Evolutionary conservation across 148 eudicot species (phyloP).

Genomic region (Polygonum maritimum): DNA sequence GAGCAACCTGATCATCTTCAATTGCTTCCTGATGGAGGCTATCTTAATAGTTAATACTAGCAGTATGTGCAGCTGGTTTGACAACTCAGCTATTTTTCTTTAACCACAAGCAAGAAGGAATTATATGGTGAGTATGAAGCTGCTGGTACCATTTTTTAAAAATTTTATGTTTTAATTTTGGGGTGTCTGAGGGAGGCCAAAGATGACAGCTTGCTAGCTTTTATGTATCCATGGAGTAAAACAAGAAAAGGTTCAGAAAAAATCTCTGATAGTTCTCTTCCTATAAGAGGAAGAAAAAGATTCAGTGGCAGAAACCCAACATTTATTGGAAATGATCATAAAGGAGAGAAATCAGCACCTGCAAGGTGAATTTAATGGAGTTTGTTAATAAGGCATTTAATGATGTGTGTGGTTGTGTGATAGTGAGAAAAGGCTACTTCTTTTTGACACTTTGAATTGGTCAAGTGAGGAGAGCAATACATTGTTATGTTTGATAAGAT

Average conservation of each 20-base stretch:
- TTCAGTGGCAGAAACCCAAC: constrained; percentile 7
- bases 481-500: too few species aligned
- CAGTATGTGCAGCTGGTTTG: background rate
- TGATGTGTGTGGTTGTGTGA: constrained; percentile 11
- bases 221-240: background rate
- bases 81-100: constrained; percentile 6
- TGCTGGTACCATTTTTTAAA: background rate
- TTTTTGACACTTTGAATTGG: background rate
- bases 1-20: constrained; percentile 8
- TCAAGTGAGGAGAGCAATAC: too few species aligned
- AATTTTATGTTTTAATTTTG: background rate
- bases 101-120: background rate
- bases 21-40: constrained; percentile 10
- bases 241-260: background rate
- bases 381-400: constrained; percentile 2
- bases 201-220: constrained; percentile 1
- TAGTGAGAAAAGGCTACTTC: background rate
- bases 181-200: background rate
- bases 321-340: constrained; percentile 9
- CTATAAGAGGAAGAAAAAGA: constrained; percentile 11
- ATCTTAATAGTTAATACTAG: background rate
- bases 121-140: background rate
- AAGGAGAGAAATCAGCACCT: background rate
- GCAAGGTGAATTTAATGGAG: constrained; percentile 13
- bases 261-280: constrained; percentile 9